Conservation (phyloP, 495 filamentous ascomycete species). For the Aspergillus coremiiformis region DNA sequence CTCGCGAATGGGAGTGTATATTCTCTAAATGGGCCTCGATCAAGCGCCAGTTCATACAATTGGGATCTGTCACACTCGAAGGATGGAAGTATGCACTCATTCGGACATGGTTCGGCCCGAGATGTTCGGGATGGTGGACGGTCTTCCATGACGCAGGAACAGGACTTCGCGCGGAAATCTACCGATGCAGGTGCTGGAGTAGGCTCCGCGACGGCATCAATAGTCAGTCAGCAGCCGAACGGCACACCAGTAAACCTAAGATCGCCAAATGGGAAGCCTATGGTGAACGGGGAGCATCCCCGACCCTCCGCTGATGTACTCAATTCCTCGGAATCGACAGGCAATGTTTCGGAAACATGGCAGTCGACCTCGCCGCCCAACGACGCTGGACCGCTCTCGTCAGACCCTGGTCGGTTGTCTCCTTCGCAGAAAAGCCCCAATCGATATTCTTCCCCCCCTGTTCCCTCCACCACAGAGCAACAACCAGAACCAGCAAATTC, state of each 20-base stretch:
- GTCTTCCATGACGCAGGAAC: constrained; percentile 31
- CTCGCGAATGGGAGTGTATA: constrained; percentile 39
- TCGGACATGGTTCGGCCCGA: constrained; percentile 38
- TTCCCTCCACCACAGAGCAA: constrained; percentile 42
- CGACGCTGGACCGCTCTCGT: constrained; percentile 32
- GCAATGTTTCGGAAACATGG: constrained; percentile 23
- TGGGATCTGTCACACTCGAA: constrained; percentile 43
- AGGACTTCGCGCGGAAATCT: constrained; percentile 21
- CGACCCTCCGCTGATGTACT: constrained; percentile 32
- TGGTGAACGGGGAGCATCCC: constrained; percentile 35
- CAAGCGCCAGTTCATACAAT: constrained; percentile 44
- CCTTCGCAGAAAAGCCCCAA: constrained; percentile 44
- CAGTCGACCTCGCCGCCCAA: constrained; percentile 31
- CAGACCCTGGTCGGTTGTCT: constrained; percentile 34
- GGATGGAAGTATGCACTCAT: constrained; percentile 46
- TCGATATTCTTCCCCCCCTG: constrained; percentile 70
- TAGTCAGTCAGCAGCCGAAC: constrained; percentile 29
- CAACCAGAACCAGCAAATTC: constrained; percentile 32
- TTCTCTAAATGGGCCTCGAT: constrained; percentile 40
- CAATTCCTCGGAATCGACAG: constrained; percentile 21
- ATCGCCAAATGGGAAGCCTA: constrained; percentile 27
- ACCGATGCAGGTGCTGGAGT: constrained; percentile 27
- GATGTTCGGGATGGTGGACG: constrained; percentile 36
- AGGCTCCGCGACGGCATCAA: constrained; percentile 24
- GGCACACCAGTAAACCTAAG: constrained; percentile 22